Conservation (phyloP, 495 filamentous ascomycete species). For the Rhizodiscina lignyota region DNA sequence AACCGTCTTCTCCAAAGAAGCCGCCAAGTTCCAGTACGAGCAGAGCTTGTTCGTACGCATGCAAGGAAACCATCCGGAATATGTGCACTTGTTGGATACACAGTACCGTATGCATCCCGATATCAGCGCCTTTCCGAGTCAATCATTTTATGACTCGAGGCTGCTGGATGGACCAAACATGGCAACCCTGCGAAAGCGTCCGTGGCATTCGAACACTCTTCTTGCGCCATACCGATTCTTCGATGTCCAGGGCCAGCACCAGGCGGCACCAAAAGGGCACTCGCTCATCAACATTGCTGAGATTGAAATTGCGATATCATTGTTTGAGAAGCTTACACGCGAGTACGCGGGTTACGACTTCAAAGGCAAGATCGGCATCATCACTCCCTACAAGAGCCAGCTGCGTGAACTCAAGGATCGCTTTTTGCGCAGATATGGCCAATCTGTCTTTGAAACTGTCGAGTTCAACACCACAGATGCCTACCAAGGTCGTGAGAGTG, state of each 20-base stretch:
- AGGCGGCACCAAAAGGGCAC: slow-evolving; percentile 56
- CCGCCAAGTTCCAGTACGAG: slow-evolving; percentile 85
- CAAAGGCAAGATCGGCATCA: slow-evolving; percentile 78
- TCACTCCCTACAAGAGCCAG: slow-evolving; percentile 93
- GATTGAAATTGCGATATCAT: slow-evolving; percentile 62
- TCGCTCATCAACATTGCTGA: slow-evolving; percentile 85
- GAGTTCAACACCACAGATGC: slow-evolving; percentile 99
- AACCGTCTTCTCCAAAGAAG: slow-evolving; percentile 85
- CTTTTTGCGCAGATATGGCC: slow-evolving; percentile 56
- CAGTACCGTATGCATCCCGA: slow-evolving; percentile 99
- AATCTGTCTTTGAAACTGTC: slow-evolving; percentile 54
- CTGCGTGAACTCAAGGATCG: slow-evolving; percentile 57
- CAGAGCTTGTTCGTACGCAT: slow-evolving; percentile 97
- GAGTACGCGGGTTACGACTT: slow-evolving; percentile 46
- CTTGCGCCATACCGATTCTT: slow-evolving; percentile 96
- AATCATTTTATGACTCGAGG: slow-evolving; percentile 77
- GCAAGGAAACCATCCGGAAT: slow-evolving; percentile 75
- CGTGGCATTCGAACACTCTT: slow-evolving; percentile 70
- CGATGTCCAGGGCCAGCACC: slow-evolving; percentile 79
- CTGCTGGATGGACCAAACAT: slow-evolving; percentile 75
- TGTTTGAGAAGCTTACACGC: slow-evolving; percentile 58
- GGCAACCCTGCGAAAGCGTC: slow-evolving; percentile 50
- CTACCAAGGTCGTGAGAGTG: slow-evolving; percentile 90
- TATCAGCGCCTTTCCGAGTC: slow-evolving; percentile 78
- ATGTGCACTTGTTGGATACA: slow-evolving; percentile 87